Conservation (phyloP, 495 filamentous ascomycete species). For the Xylaria telfairii region DNA sequence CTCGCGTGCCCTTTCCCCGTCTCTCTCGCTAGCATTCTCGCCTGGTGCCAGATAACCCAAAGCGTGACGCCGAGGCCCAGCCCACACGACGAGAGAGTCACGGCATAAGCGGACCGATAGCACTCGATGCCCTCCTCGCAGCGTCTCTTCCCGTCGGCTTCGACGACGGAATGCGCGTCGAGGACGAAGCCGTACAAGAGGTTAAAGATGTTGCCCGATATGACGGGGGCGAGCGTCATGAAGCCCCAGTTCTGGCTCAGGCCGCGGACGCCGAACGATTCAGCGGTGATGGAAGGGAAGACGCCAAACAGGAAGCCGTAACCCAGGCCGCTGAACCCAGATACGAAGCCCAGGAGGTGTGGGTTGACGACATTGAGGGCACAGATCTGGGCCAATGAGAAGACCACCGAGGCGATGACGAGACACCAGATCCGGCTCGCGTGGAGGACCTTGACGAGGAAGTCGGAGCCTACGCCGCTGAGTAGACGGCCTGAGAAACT, state of each 20-base stretch:
- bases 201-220: conserved; percentile 91
- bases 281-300: conserved; percentile 88
- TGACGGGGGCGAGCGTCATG: conserved; percentile 86
- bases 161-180: conserved; percentile 76
- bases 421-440: conserved; percentile 91
- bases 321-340: conserved; percentile 81
- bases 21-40: conserved; percentile 37
- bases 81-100: conserved; percentile 79
- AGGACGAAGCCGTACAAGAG: conserved; percentile 83
- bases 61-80: conserved; percentile 72
- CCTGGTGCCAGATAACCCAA: conserved; percentile 78
- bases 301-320: conserved; percentile 97
- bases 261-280: conserved; percentile 90
- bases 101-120: conserved; percentile 80
- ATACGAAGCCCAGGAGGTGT: conserved; percentile 76
- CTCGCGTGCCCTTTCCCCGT: conserved; percentile 38
- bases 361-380: conserved; percentile 83
- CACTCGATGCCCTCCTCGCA: conserved; percentile 82
- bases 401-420: conserved; percentile 75
- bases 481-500: conserved; percentile 82
- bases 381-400: conserved; percentile 79
- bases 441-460: conserved; percentile 78
- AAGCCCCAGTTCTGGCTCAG: conserved; percentile 91
- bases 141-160: conserved; percentile 69
- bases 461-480: conserved; percentile 87